phyloP scores from a whole-genome alignment of 495 filamentous ascomycete species.

The Achaetomiella virescens region DNA sequence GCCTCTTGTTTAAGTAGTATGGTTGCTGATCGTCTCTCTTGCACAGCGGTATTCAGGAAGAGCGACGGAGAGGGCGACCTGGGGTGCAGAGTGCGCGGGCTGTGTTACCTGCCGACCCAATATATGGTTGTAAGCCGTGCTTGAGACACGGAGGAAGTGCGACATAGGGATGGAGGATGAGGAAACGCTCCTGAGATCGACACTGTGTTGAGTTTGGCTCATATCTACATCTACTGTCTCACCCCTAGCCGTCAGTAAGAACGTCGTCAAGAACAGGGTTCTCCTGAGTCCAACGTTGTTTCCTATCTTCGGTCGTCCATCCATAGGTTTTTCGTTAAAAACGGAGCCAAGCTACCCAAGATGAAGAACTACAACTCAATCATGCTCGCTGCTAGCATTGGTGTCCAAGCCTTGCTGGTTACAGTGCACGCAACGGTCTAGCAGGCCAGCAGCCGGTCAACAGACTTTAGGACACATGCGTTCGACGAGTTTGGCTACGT shows the following conservation, averaged over 20 bases:
- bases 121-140: conserved; percentile 4
- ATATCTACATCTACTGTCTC: too few species aligned
- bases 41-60: neutral
- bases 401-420: conserved; percentile 10
- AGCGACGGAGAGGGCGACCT: neutral
- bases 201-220: too few species aligned
- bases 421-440: conserved; percentile 39
- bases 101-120: conserved; percentile 10
- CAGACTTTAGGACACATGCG: conserved; percentile 12
- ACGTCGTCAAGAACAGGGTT: too few species aligned
- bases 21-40: neutral
- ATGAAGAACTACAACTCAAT: conserved; percentile 18
- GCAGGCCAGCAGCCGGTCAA: conserved; percentile 20
- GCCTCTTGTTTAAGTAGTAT: neutral
- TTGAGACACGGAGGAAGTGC: too few species aligned
- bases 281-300: too few species aligned
- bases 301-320: too few species aligned
- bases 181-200: too few species aligned
- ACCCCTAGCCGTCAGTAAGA: too few species aligned
- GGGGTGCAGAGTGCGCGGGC: neutral
- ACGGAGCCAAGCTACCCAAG: neutral
- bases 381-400: conserved; percentile 10
- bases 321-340: too few species aligned
- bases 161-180: too few species aligned
- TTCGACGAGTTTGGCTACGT: too few species aligned